Base-by-base conservation (phyloP, 306 rosid species). In the Delonix regia region DNA sequence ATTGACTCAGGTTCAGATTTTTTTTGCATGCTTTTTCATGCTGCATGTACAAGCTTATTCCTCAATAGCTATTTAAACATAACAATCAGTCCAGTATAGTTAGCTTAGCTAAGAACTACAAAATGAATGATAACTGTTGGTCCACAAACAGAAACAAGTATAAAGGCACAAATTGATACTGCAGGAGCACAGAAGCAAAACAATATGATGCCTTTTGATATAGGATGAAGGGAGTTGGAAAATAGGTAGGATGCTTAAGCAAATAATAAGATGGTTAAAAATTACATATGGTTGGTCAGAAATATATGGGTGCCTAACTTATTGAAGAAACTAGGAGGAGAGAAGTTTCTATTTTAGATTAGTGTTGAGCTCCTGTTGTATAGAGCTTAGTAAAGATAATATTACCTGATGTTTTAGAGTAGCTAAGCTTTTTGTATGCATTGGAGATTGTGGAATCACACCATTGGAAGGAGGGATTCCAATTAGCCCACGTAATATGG, bases 371-470 rank as follows among this genome's bases (percentile, higher is more conserved):
- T 57, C 45, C n/a, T 60, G 9, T 5, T 36, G 9, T 33, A 38
- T 68, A 74, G 61, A 67, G 61, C 34, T 49, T 45, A 73, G 63
- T 41, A 53, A 48, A 67, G 64, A 56, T 41, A 67, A 80, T 62
- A 64, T 44, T 79, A 94, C 98, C 91, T 90, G 98, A 80, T 94
- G 97, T 88, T 90, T 94, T 19, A 94, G 93, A 78, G 98, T 92
- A 85, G 97, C 98, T 82, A 94, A 84, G 89, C 97, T 92, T 86
- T 94, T 94, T 4, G 98, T 94, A 83, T 94, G 98, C 98, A 94
- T 94, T 1, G 98, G 98, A 89, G 98, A 94, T 82, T 94, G 98
- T 49, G 98, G 98, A 78, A 94, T 94, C 72, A 94, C 98, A 14
- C 98, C 98, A 53, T 94, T 94, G 36, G 98, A 84, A 66, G 97